Conservation (phyloP, 192 early-diverging fungal species). For the Umbelopsis sp. region DNA sequence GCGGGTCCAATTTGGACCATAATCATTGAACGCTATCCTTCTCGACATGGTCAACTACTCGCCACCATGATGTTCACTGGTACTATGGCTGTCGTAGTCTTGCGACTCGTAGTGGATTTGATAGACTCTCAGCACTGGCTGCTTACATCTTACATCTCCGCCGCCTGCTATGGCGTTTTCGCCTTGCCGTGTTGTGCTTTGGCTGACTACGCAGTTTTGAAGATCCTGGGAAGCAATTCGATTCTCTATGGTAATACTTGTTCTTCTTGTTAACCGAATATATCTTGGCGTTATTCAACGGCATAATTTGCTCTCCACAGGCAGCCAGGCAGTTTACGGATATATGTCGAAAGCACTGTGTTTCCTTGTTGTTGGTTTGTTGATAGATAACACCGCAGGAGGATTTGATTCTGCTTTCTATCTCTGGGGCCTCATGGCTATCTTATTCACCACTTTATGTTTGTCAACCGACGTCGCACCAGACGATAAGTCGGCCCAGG, state of each 20-base stretch:
- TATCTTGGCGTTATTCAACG: neutral
- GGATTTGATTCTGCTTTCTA: slow-evolving; percentile 12
- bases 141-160: neutral
- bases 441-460: neutral
- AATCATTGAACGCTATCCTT: slow-evolving; percentile 1
- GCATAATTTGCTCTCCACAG: neutral
- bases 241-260: neutral
- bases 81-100: neutral
- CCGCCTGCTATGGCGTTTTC: neutral
- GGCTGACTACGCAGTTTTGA: slow-evolving; percentile 6
- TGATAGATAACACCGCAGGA: neutral
- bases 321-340: neutral
- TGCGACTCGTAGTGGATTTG: neutral
- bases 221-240: slow-evolving; percentile 7
- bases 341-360: neutral
- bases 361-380: neutral
- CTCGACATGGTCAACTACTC: neutral
- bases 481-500: neutral
- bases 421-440: neutral
- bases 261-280: neutral
- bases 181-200: slow-evolving; percentile 9
- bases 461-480: slow-evolving; percentile 4
- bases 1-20: slow-evolving; percentile 8
- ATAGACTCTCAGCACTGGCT: neutral
- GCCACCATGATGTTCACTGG: neutral